Percentiles rank a stretch among this genome's conserved stretches.
phyloP scores from a whole-genome alignment of 331 rosid species.

The Malus hybrid region DNA sequence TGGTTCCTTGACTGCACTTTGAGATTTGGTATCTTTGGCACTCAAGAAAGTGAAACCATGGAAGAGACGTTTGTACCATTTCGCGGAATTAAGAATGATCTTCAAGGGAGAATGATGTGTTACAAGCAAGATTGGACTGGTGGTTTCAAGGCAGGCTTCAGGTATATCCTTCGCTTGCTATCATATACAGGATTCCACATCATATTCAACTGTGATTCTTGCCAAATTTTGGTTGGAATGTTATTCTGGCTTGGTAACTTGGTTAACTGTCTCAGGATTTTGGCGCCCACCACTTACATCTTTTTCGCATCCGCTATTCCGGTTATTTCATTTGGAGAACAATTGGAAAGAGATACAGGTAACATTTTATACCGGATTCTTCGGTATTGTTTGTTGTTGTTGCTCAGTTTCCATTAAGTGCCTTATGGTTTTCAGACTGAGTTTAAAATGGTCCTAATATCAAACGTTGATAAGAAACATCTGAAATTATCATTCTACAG shows the following conservation, averaged over 20 bases:
- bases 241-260: neutral
- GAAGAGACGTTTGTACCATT: conserved; percentile 78
- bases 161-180: conserved; percentile 27
- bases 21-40: neutral
- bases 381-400: neutral
- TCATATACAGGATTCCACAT: neutral
- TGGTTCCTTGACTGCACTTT: conserved; percentile 8
- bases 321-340: conserved; percentile 81
- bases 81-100: conserved; percentile 60
- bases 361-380: neutral
- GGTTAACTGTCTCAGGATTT: conserved; percentile 40
- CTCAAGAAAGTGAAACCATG: conserved; percentile 28
- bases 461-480: neutral
- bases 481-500: neutral
- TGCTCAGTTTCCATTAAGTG: neutral
- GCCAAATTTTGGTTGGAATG: neutral
- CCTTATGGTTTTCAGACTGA: neutral
- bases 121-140: conserved; percentile 75
- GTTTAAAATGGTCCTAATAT: neutral
- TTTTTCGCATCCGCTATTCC: conserved; percentile 85
- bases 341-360: conserved; percentile 75
- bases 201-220: neutral
- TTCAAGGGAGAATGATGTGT: conserved; percentile 50
- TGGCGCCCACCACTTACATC: conserved; percentile 79
- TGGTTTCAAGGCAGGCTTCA: conserved; percentile 55